Evolutionary conservation across 179 eudicot genomes (phyloP).

Genomic region (Camellia oleifera): DNA sequence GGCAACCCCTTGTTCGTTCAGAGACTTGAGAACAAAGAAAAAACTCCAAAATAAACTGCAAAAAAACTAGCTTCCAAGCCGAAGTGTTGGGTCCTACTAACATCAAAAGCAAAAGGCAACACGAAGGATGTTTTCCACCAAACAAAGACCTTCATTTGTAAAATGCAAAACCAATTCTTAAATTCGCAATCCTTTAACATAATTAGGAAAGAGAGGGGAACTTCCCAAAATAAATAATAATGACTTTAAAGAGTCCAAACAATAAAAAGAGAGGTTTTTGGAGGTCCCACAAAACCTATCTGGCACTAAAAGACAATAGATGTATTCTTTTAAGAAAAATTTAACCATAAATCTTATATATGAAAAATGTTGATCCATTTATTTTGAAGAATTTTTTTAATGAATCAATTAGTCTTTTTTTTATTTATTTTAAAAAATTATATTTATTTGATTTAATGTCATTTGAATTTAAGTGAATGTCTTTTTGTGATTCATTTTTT

Average conservation of each 20-base stretch:
- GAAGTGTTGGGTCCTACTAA: slow-evolving; percentile 2
- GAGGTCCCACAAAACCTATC: not conserved
- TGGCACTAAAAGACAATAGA: slow-evolving; percentile 2
- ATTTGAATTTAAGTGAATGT: too few species aligned
- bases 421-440: too few species aligned
- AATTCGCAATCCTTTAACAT: not conserved
- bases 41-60: not conserved
- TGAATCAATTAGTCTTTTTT: too few species aligned
- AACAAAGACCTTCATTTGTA: slow-evolving; percentile 2
- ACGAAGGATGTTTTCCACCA: not conserved
- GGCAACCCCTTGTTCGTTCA: not conserved
- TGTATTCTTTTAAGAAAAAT: not conserved
- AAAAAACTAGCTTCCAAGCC: not conserved
- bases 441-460: too few species aligned
- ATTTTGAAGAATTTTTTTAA: too few species aligned
- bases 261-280: not conserved
- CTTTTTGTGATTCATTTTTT: too few species aligned
- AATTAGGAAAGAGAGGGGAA: not conserved
- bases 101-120: not conserved
- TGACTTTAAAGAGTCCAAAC: too few species aligned
- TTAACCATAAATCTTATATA: too few species aligned
- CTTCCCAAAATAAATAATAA: not conserved
- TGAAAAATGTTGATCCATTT: too few species aligned
- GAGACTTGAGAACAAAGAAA: not conserved
- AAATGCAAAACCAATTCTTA: slow-evolving; percentile 6